Percentiles rank a stretch among this genome's conserved stretches.
phyloP scores from a whole-genome alignment of 768 basidiomycete species.

The Hericium alpestre region DNA sequence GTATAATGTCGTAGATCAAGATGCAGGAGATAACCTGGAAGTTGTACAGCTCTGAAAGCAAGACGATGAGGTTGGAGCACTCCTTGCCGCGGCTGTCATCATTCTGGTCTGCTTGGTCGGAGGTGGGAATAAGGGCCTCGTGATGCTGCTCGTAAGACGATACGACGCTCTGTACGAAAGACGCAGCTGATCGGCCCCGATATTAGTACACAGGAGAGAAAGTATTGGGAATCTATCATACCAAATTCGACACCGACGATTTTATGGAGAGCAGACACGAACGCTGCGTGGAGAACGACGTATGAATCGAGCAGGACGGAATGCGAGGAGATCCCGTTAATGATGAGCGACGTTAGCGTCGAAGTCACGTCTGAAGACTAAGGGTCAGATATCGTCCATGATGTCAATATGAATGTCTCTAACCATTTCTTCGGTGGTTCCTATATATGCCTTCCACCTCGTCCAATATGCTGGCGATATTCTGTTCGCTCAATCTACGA shows the following conservation, averaged over 20 bases:
- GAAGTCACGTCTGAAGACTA: constrained; percentile 56
- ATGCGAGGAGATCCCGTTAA: constrained; percentile 71
- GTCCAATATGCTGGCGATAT: constrained; percentile 64
- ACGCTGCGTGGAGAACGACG: constrained; percentile 78
- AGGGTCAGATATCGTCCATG: neutral
- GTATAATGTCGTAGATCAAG: constrained; percentile 86
- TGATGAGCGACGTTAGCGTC: constrained; percentile 62
- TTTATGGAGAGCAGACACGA: constrained; percentile 73
- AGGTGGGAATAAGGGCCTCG: constrained; percentile 16
- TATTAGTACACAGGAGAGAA: neutral
- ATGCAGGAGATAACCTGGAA: constrained; percentile 86
- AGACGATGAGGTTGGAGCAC: constrained; percentile 75
- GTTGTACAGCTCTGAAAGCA: constrained; percentile 90
- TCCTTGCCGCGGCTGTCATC: constrained; percentile 62
- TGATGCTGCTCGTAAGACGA: constrained; percentile 56
- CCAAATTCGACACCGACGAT: constrained; percentile 83
- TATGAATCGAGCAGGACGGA: constrained; percentile 80
- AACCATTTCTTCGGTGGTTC: constrained; percentile 69
- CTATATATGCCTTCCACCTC: constrained; percentile 71
- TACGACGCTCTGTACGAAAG: constrained; percentile 69
- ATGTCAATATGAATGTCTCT: constrained; percentile 7
- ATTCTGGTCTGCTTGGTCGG: constrained; percentile 6
- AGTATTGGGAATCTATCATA: constrained; percentile 24
- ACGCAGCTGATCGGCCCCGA: constrained; percentile 45
- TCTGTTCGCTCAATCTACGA: constrained; percentile 82